Conservation (phyloP, 345 rosid genomes). For the Excoecaria agallocha region DNA sequence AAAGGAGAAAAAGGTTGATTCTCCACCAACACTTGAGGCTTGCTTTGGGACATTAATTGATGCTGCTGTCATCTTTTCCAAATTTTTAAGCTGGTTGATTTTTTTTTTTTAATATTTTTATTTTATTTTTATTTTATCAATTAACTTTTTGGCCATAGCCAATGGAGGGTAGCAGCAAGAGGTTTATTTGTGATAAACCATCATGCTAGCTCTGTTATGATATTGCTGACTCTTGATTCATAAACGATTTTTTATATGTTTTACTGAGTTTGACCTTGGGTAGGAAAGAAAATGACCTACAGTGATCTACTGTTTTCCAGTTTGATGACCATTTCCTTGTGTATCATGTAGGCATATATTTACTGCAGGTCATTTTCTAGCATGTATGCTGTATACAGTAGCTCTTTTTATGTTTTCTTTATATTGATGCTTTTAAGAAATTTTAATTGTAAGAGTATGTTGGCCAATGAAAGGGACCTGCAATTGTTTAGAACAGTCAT, state of each 20-base stretch:
- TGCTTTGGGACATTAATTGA: background rate
- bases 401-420: background rate
- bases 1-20: background rate
- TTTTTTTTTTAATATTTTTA: no score
- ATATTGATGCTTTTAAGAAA: background rate
- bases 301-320: background rate
- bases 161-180: background rate
- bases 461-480: background rate
- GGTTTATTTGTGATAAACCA: background rate
- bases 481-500: conserved; percentile 22
- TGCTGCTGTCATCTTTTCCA: background rate
- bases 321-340: background rate
- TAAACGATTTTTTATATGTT: no score
- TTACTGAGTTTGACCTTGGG: no score
- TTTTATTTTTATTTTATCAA: no score
- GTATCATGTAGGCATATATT: background rate
- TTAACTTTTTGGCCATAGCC: background rate
- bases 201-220: background rate
- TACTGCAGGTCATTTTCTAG: background rate
- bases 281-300: no score
- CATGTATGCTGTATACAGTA: background rate
- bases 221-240: background rate
- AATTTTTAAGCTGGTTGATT: no score
- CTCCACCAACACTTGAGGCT: background rate
- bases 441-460: background rate